Evolutionary conservation across 1,284 basidiomycete genomes (phyloP).

Genomic region (Trametes sp.): DNA sequence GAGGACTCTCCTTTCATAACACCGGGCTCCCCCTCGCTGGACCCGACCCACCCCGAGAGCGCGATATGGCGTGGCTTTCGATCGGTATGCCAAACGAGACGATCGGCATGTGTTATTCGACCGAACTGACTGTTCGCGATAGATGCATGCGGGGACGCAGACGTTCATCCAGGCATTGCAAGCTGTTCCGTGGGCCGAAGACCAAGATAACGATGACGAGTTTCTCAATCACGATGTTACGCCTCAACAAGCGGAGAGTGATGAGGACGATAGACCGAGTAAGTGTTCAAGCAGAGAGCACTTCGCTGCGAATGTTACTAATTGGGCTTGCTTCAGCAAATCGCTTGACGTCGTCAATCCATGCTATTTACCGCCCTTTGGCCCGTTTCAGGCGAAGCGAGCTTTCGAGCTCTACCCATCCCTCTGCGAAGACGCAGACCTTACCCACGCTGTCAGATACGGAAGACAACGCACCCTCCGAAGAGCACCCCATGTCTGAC

Average conservation of each 20-base stretch:
- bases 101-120: slow-evolving; percentile 13
- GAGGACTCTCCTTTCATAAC: slow-evolving; percentile 83
- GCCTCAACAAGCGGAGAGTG: slow-evolving; percentile 61
- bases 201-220: slow-evolving; percentile 73
- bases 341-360: slow-evolving; percentile 81
- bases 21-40: slow-evolving; percentile 68
- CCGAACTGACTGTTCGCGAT: slow-evolving; percentile 9
- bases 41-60: slow-evolving; percentile 51
- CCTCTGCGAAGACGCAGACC: slow-evolving; percentile 27
- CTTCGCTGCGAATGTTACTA: slow-evolving; percentile 1
- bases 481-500: slow-evolving; percentile 45
- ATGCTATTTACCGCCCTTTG: slow-evolving; percentile 84
- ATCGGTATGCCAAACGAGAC: slow-evolving; percentile 55
- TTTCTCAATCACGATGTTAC: slow-evolving; percentile 51
- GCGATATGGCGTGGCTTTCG: slow-evolving; percentile 67
- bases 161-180: slow-evolving; percentile 86
- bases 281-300: slow-evolving; percentile 27
- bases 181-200: slow-evolving; percentile 78
- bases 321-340: slow-evolving; percentile 29
- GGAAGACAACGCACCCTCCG: slow-evolving; percentile 38
- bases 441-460: slow-evolving; percentile 38
- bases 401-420: slow-evolving; percentile 37
- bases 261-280: slow-evolving; percentile 62
- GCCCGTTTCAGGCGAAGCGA: slow-evolving; percentile 65
- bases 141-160: slow-evolving; percentile 84